Conservation (phyloP, 805 yeast genomes). For the Starmerella stigmatis region DNA sequence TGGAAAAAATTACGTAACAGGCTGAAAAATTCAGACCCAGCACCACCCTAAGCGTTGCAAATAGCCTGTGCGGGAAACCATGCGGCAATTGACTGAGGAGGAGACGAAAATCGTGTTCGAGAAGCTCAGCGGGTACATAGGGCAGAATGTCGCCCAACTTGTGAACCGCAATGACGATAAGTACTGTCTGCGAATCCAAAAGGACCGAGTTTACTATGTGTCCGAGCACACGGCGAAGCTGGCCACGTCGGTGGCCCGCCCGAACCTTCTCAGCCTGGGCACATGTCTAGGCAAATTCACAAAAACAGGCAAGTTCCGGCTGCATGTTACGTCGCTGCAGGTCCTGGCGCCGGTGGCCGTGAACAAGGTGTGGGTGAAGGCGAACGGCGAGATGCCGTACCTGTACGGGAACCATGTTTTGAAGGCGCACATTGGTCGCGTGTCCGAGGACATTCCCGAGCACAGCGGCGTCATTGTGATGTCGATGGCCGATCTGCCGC, state of each 20-base stretch:
- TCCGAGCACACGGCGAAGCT: slow-evolving; percentile 63
- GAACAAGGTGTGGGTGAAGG: slow-evolving; percentile 91
- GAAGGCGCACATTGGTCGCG: slow-evolving; percentile 92
- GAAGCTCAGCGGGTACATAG: slow-evolving; percentile 90
- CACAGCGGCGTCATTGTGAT: slow-evolving; percentile 91
- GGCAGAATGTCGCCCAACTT: slow-evolving; percentile 82
- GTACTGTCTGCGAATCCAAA: slow-evolving; percentile 89
- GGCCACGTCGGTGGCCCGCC: slow-evolving; percentile 85
- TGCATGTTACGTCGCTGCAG: slow-evolving; percentile 85
- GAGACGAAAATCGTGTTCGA: slow-evolving; percentile 94
- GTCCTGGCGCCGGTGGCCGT: slow-evolving; percentile 78
- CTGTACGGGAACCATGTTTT: slow-evolving; percentile 91
- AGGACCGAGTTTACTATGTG: slow-evolving; percentile 92
- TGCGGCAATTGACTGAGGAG: slow-evolving; percentile 95
- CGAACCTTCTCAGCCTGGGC: slow-evolving; percentile 84
- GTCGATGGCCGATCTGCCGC: slow-evolving; percentile 84
- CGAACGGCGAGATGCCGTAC: slow-evolving; percentile 97
- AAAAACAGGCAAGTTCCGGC: slow-evolving; percentile 89
- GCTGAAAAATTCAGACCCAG: slow-evolving; percentile 4
- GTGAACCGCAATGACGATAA: slow-evolving; percentile 77
- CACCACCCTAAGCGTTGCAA: too few species aligned
- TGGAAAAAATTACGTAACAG: slow-evolving; percentile 6
- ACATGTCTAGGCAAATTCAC: slow-evolving; percentile 94
- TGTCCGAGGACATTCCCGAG: slow-evolving; percentile 96
- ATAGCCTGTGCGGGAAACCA: too few species aligned